Evolutionary conservation across 352 stramenopile species (phyloP), one percentile per base, ranked within the genome.

Genomic region (Phytophthora rubi): DNA sequence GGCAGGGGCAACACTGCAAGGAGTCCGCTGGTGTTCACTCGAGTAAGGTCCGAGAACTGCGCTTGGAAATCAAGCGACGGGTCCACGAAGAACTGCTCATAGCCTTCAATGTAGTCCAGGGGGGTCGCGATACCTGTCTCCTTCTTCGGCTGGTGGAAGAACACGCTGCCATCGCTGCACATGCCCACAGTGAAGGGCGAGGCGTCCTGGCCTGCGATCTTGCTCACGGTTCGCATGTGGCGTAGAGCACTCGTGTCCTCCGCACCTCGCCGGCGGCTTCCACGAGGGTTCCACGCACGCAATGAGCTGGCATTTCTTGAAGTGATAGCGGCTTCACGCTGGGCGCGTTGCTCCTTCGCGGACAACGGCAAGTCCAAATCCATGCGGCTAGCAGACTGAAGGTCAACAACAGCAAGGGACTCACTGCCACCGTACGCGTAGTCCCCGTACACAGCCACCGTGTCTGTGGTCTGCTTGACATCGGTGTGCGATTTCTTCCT

Each of bases 161-260:
- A 95, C 5, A 95, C 88, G 21, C 86, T 94, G 13, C 88, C 88
- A 49, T 95, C 88, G 3, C 81, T 93, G 71, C 88, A 95, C 81
- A 92, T 92, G 18, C 88, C 88, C 10, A 95, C 75, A 10, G 85
- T 91, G 58, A 94, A 93, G 0, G 84, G 83, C 0, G 83, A 79
- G 4, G 63, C 53, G 44, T 89, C 75, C n/a, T 84, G 76, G 2
- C 88, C 83, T 12, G 86, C 82, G 0, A 95, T 71, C 48, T 92
- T 80, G 58, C 74, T 90, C 4, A 95, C 79, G 12, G 80, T 92
- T 2, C 88, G 82, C 85, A 95, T 93, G 49, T 93, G 77, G 1
- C 86, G 79, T 62, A 77, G 77, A 26, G 57, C 76, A 52, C 60
- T 85, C 3, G 75, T 60, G 49, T 90, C 81, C 44, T 92, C 81